A percentile compares a stretch with the other conserved stretches of the same genome.
Conservation (phyloP, 495 filamentous ascomycete genomes). For the Tetracladium marchalianum region DNA sequence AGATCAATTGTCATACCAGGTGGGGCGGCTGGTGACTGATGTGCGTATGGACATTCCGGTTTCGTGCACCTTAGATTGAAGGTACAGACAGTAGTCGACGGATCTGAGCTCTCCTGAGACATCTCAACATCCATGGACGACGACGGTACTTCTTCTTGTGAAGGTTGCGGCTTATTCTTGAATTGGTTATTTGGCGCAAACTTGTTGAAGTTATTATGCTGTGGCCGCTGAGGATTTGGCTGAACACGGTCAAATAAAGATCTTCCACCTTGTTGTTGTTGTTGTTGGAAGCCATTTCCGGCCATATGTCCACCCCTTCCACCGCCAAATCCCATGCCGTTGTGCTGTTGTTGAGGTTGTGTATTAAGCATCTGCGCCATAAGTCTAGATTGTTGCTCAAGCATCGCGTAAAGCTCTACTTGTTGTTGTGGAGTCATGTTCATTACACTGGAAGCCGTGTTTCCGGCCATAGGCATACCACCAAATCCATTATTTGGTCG, state of each 20-base stretch:
- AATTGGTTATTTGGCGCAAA: constrained; percentile 16
- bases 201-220: constrained; percentile 26
- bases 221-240: constrained; percentile 24
- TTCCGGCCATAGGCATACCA: constrained; percentile 20
- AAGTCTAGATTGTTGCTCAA: constrained; percentile 83
- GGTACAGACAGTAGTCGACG: constrained; percentile 58
- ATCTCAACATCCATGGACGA: constrained; percentile 38
- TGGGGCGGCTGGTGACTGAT: constrained; percentile 87
- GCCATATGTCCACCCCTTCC: constrained; percentile 13
- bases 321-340: constrained; percentile 8
- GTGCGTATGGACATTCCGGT: constrained; percentile 81
- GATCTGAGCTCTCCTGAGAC: constrained; percentile 34
- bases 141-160: constrained; percentile 9
- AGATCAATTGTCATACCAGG: constrained; percentile 73
- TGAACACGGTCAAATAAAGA: constrained; percentile 72
- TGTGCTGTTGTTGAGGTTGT: constrained; percentile 29
- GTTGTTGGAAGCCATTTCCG: constrained; percentile 19
- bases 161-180: constrained; percentile 15
- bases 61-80: constrained; percentile 85
- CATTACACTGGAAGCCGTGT: constrained; percentile 10
- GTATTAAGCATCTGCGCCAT: constrained; percentile 46
- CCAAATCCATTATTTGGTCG: constrained; percentile 34
- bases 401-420: constrained; percentile 71
- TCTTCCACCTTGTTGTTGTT: constrained; percentile 36
- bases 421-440: constrained; percentile 51